Percentiles rank a stretch among this genome's conserved stretches.
These are phyloP conservation scores for Fusarium pseudograminearum DNA, from an alignment of 2,329 filamentous ascomycete species.

Conservation along the genomic window DNA sequence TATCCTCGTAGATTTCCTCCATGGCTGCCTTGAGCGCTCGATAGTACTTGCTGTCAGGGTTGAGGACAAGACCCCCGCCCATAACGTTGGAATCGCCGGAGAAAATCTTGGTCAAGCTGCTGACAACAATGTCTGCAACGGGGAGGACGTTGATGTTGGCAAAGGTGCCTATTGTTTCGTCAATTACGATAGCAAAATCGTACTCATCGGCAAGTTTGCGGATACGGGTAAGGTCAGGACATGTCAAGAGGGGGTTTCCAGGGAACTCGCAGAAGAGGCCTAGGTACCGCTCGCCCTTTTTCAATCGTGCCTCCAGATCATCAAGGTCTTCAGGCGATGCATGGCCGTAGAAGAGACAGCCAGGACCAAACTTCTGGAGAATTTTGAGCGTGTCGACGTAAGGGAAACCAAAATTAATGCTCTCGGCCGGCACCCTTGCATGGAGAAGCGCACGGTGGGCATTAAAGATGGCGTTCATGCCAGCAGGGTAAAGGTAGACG, in stretches of 20 bases:
- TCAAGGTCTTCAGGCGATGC: constrained; percentile 83
- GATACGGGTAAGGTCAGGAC: constrained; percentile 87
- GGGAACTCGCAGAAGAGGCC: constrained; percentile 96
- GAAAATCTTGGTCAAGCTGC: constrained; percentile 96
- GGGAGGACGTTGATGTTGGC: constrained; percentile 94
- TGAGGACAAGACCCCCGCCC: constrained; percentile 81
- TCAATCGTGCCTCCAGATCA: constrained; percentile 79
- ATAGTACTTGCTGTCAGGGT: constrained; percentile 78
- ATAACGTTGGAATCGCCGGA: constrained; percentile 98
- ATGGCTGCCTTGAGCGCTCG: constrained; percentile 73
- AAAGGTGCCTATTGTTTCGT: constrained; percentile 97
- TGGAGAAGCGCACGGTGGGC: constrained; percentile 80
- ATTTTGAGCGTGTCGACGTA: constrained; percentile 98
- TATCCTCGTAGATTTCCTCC: constrained; percentile 80
- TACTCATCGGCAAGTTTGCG: constrained; percentile 82
- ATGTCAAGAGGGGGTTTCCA: constrained; percentile 87
- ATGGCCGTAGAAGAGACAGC: constrained; percentile 87
- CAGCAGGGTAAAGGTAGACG: constrained; percentile 87
- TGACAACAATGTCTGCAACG: constrained; percentile 90
- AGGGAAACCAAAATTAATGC: constrained; percentile 95
- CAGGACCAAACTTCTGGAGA: constrained; percentile 91
- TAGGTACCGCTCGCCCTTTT: constrained; percentile 79
- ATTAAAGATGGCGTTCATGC: constrained; percentile 97
- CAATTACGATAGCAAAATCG: constrained; percentile 89
- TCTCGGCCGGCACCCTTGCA: constrained; percentile 74